These are phyloP conservation scores for Hyparrhenia diplandra DNA, from an alignment of 176 grass and related monocot genomes.

Conservation along the genomic window DNA sequence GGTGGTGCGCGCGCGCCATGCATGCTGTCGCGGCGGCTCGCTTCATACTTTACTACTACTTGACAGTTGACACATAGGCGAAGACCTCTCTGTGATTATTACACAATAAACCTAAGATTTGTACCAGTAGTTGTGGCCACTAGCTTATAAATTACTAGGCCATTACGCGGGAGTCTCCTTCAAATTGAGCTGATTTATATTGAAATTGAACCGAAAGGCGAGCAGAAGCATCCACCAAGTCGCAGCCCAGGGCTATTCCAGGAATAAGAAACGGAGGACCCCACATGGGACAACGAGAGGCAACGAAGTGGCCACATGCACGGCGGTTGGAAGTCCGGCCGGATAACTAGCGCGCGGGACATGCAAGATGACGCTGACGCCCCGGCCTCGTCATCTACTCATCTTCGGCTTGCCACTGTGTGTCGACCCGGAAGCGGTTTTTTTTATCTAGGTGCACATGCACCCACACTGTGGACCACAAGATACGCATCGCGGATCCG, in stretches of 20 bases:
- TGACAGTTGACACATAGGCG: too few relatives aligned
- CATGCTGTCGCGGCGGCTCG: too few relatives aligned
- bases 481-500: too few relatives aligned
- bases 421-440: too few relatives aligned
- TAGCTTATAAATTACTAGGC: too few relatives aligned
- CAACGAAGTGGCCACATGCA: constrained; percentile 34
- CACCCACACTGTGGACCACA: too few relatives aligned
- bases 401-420: too few relatives aligned
- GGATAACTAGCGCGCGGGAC: background rate
- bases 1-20: background rate
- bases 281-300: constrained; percentile 40
- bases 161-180: background rate
- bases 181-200: background rate
- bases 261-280: background rate
- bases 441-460: too few relatives aligned
- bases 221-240: background rate
- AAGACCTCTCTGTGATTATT: background rate
- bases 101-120: background rate
- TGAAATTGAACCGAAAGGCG: background rate
- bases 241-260: background rate
- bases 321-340: background rate
- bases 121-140: background rate
- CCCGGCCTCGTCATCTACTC: background rate
- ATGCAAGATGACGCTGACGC: background rate
- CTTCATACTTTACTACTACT: too few relatives aligned